phyloP scores from a whole-genome alignment of 768 basidiomycete genomes.

The Leccinum fibrillosum region DNA sequence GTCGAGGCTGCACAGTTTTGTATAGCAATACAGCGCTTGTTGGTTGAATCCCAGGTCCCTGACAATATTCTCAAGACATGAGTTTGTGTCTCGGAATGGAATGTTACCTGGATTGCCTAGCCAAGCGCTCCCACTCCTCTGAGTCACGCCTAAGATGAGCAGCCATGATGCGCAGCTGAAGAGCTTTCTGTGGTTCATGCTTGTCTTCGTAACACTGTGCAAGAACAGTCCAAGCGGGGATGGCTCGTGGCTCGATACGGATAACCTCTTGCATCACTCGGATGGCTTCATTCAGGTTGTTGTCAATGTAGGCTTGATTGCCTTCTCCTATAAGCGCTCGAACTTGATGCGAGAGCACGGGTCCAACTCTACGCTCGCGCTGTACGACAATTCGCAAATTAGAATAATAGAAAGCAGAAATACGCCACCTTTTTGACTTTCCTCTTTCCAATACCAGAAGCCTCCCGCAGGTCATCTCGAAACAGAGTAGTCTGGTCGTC shows the following conservation, averaged over 20 bases:
- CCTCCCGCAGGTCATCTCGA: conserved; percentile 68
- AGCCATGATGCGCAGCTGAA: conserved; percentile 65
- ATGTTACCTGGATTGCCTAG: conserved; percentile 63
- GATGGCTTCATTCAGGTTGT: conserved; percentile 63
- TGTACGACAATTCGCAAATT: background rate
- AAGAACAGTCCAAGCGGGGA: conserved; percentile 82
- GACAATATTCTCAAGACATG: conserved; percentile 51
- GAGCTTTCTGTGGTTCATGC: conserved; percentile 15
- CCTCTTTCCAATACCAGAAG: conserved; percentile 65
- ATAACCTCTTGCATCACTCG: conserved; percentile 89
- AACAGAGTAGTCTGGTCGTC: conserved; percentile 69
- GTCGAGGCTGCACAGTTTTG: conserved; percentile 76
- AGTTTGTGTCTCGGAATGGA: conserved; percentile 43
- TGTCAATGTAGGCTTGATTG: conserved; percentile 81
- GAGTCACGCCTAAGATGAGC: conserved; percentile 83
- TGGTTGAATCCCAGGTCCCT: conserved; percentile 70
- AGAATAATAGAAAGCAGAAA: background rate
- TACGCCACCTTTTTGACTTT: conserved; percentile 43
- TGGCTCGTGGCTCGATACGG: conserved; percentile 84
- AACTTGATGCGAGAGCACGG: conserved; percentile 17
- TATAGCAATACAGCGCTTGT: conserved; percentile 90
- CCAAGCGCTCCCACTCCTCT: conserved; percentile 86
- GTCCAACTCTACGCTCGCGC: conserved; percentile 14
- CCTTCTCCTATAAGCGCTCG: conserved; percentile 63
- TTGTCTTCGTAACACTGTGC: conserved; percentile 31